Evolutionary conservation across 1,284 basidiomycete species (phyloP).

Genomic region (Phellinidium pouzarii): DNA sequence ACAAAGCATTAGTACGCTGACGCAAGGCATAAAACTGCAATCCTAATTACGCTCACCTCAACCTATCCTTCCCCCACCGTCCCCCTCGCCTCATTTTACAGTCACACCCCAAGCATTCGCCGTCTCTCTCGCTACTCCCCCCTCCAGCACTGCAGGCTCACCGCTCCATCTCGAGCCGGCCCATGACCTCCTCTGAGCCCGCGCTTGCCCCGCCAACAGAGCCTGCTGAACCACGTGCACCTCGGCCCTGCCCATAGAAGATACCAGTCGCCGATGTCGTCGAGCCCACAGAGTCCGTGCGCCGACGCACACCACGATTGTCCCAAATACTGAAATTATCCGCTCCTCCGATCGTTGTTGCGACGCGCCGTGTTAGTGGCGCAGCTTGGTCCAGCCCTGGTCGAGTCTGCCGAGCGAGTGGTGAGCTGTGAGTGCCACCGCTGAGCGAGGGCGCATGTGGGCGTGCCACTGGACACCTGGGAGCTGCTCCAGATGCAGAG

Average conservation of each 20-base stretch:
- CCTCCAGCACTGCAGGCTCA: constrained; percentile 16
- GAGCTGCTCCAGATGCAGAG: constrained; percentile 2
- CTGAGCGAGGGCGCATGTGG: constrained; percentile 4
- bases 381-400: neutral
- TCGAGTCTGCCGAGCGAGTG: neutral
- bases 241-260: constrained; percentile 10
- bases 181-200: constrained; percentile 30
- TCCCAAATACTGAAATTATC: constrained; percentile 14
- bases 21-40: neutral
- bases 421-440: neutral
- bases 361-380: constrained; percentile 1
- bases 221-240: constrained; percentile 20
- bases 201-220: constrained; percentile 26
- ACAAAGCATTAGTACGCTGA: neutral
- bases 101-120: too few relatives aligned
- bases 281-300: constrained; percentile 9
- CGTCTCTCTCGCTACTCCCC: too few relatives aligned
- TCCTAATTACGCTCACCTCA: neutral
- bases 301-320: constrained; percentile 5
- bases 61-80: neutral
- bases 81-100: neutral
- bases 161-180: constrained; percentile 24
- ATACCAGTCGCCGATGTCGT: constrained; percentile 7
- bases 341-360: constrained; percentile 2
- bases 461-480: neutral